These are phyloP conservation scores for Macroventuria anomochaeta DNA, from an alignment of 2,329 filamentous ascomycete species.

Conservation along the genomic window DNA sequence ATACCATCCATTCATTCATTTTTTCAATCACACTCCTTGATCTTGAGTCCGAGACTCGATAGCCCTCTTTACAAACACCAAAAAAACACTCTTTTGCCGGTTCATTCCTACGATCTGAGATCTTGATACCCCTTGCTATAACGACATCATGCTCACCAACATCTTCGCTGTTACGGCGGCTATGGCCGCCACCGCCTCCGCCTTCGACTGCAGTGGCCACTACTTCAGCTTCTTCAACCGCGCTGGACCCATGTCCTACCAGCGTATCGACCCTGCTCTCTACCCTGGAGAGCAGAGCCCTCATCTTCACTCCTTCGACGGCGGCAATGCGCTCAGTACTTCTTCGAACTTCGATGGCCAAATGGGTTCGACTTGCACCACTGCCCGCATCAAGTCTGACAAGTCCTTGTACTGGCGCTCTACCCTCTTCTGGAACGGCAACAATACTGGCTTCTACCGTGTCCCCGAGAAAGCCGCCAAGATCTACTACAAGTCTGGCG, in stretches of 20 bases:
- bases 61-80: conserved; percentile 31
- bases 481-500: conserved; percentile 50
- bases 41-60: conserved; percentile 45
- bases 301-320: conserved; percentile 50
- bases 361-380: conserved; percentile 44
- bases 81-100: conserved; percentile 32
- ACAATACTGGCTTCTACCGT: conserved; percentile 44
- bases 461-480: conserved; percentile 46
- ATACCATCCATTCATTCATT: conserved; percentile 43
- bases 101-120: conserved; percentile 13
- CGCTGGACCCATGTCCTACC: conserved; percentile 43
- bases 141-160: conserved; percentile 39
- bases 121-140: conserved; percentile 14
- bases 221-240: conserved; percentile 51
- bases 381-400: conserved; percentile 47
- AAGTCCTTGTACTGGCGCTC: conserved; percentile 50
- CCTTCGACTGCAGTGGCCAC: conserved; percentile 46
- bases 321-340: conserved; percentile 42
- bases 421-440: conserved; percentile 47
- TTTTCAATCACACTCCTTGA: conserved; percentile 34
- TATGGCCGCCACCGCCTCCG: conserved; percentile 40
- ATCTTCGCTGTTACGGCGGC: conserved; percentile 37
- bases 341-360: conserved; percentile 36
- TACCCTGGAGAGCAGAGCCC: conserved; percentile 41
- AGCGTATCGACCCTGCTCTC: conserved; percentile 46